Evolutionary conservation across 202 grass and related monocot genomes (phyloP).

Genomic region (Panicum virgatum): DNA sequence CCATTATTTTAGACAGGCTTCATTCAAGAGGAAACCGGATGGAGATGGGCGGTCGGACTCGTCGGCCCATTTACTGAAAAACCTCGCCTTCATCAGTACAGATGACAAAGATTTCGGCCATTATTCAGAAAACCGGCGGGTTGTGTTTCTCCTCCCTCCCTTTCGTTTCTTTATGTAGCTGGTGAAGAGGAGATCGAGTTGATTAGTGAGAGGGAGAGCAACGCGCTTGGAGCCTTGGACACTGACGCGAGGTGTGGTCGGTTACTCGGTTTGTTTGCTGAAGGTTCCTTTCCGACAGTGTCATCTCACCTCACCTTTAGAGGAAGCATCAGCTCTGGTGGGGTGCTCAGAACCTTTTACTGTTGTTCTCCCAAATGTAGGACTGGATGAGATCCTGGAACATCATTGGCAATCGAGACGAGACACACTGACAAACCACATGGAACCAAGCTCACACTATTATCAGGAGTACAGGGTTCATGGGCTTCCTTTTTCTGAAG

Average conservation of each 20-base stretch:
- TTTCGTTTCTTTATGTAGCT: not conserved
- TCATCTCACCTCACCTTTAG: slow-evolving; percentile 13
- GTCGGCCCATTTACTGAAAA: not conserved
- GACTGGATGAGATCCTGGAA: not conserved
- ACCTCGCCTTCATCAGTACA: not conserved
- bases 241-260: not conserved
- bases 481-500: not conserved
- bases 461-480: not conserved
- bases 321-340: not conserved
- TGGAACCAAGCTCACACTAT: not conserved
- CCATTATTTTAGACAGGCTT: not conserved
- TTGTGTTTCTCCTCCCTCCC: not conserved
- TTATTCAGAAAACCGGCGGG: not conserved
- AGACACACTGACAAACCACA: not conserved
- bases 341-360: not conserved
- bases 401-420: not conserved
- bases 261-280: slow-evolving; percentile 6
- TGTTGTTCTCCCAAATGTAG: not conserved
- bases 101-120: not conserved
- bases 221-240: not conserved
- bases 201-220: not conserved
- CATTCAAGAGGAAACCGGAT: slow-evolving; percentile 1
- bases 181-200: not conserved
- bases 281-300: slow-evolving; percentile 9
- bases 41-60: slow-evolving; percentile 12